These are phyloP conservation scores for Rubia peregrina DNA, from an alignment of 305 asterid species.

Conservation along the genomic window DNA sequence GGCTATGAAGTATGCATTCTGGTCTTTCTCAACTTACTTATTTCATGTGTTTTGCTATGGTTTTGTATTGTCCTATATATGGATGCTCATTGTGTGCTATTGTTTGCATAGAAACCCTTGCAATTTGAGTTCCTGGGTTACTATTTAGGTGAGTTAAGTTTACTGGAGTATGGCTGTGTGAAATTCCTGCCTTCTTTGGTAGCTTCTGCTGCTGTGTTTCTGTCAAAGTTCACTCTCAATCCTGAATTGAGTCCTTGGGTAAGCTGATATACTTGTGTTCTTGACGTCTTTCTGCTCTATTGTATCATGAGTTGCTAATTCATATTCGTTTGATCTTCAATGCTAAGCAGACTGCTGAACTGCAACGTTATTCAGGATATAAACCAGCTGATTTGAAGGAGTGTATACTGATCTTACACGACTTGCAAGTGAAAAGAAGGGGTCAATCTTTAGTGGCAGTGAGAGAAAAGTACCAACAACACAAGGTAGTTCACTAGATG, in stretches of 20 bases:
- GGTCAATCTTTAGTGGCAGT: slow-evolving; percentile 42
- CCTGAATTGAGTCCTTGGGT: slow-evolving; percentile 73
- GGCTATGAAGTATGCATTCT: slow-evolving; percentile 34
- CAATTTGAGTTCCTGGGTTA: slow-evolving; percentile 60
- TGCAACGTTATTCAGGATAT: slow-evolving; percentile 42
- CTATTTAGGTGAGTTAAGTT: slow-evolving; percentile 74
- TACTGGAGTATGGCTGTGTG: slow-evolving; percentile 56
- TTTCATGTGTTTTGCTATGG: neutral
- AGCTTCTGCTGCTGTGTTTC: slow-evolving; percentile 68
- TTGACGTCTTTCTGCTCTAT: neutral
- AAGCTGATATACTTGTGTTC: neutral
- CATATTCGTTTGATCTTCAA: neutral
- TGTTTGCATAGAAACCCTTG: slow-evolving; percentile 35
- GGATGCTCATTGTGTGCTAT: slow-evolving; percentile 18
- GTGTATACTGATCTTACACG: slow-evolving; percentile 52
- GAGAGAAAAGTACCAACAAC: slow-evolving; percentile 64
- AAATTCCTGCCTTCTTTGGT: slow-evolving; percentile 69
- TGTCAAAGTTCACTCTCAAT: slow-evolving; percentile 52
- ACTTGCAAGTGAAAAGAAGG: slow-evolving; percentile 50
- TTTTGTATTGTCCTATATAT: neutral
- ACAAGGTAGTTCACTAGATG: slow-evolving; percentile 38
- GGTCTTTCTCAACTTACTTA: neutral
- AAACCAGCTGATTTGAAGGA: slow-evolving; percentile 51
- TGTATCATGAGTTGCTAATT: slow-evolving; percentile 1
- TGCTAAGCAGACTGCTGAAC: slow-evolving; percentile 34